phyloP scores from a whole-genome alignment of 352 stramenopile genomes.

The Thalassiosira hispida region DNA sequence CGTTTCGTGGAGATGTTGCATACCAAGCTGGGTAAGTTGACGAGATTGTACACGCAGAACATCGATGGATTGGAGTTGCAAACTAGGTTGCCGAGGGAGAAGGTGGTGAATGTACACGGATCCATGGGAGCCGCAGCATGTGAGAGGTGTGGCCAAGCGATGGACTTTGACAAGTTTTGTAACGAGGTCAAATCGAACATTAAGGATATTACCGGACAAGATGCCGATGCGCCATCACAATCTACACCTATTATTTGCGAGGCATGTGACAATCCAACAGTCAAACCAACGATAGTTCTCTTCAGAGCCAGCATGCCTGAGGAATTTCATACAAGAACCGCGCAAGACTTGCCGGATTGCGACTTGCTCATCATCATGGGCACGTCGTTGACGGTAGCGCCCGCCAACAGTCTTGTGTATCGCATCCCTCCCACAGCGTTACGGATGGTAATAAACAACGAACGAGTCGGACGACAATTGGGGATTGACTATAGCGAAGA shows the following conservation, averaged over 20 bases:
- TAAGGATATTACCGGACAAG: slow-evolving; percentile 81
- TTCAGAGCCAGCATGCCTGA: slow-evolving; percentile 76
- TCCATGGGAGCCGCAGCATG: slow-evolving; percentile 77
- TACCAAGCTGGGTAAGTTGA: slow-evolving; percentile 71
- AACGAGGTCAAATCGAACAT: slow-evolving; percentile 69
- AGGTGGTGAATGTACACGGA: slow-evolving; percentile 80
- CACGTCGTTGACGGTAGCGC: slow-evolving; percentile 76
- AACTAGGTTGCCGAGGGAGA: slow-evolving; percentile 61
- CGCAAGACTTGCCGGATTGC: slow-evolving; percentile 66
- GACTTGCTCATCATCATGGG: slow-evolving; percentile 84
- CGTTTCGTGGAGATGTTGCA: slow-evolving; percentile 80
- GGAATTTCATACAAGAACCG: slow-evolving; percentile 72
- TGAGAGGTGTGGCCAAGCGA: slow-evolving; percentile 60
- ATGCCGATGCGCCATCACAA: slow-evolving; percentile 59
- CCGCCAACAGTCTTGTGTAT: slow-evolving; percentile 80
- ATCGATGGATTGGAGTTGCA: slow-evolving; percentile 85
- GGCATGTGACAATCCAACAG: slow-evolving; percentile 57
- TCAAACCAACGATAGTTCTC: slow-evolving; percentile 87
- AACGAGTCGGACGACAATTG: slow-evolving; percentile 73
- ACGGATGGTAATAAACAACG: slow-evolving; percentile 77
- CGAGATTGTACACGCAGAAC: slow-evolving; percentile 84
- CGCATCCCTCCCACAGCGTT: slow-evolving; percentile 59
- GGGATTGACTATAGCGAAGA: slow-evolving; percentile 65
- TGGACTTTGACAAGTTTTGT: slow-evolving; percentile 77
- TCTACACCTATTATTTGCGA: slow-evolving; percentile 75